Base-by-base conservation (phyloP, 2,329 filamentous ascomycete species). In the Emergomyces orientalis region DNA sequence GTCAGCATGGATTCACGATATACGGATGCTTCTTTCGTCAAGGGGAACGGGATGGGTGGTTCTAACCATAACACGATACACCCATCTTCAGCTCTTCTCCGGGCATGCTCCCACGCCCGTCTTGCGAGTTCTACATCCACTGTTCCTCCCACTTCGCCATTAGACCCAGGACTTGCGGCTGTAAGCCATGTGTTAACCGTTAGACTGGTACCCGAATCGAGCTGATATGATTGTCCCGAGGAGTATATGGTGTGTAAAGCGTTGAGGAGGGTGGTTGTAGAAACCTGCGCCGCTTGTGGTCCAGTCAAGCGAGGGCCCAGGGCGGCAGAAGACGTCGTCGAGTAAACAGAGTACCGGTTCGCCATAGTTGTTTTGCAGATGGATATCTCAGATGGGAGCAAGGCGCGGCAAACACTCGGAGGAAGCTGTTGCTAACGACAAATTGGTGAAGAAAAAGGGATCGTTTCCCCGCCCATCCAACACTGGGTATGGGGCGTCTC, bases 171-270 rank as follows among this genome's bases (percentile, higher is more conserved):
- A 68, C 89, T 89, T 34, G 85, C 82, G 22, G 90, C 90, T 3
- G 90, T 96, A 61, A 94, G 83, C 92, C 92, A 97, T 63, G 91
- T 97, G 78, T 97, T 97, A 67, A 97, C 91, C 0, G 94, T 92
- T 47, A 97, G 76, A 74, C 91, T 96, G 43, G 92, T 94, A 68
- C 90, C 91, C 57, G 91, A 87, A 76, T 99, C 94, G 55, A 99
- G 84, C 65, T 83, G 82, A 74, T 96, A 94, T n/a, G 93, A 86
- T 71, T 91, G 86, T 37, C 86, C 87, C 2, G 89, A 86, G 57
- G 90, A 84, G 76, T 96, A 97, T 71, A 89, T 88, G 69, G 90
- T 91, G 78, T 99, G 94, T 55, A 97, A 83, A 62, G 90, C 86
- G 77, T 97, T 97, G 62, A 99, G 84, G 56, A 97, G 84, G 0